Evolutionary conservation across 345 rosid species (phyloP), one percentile per base, ranked within the genome.

Genomic region (Citrus cavaleriei): DNA sequence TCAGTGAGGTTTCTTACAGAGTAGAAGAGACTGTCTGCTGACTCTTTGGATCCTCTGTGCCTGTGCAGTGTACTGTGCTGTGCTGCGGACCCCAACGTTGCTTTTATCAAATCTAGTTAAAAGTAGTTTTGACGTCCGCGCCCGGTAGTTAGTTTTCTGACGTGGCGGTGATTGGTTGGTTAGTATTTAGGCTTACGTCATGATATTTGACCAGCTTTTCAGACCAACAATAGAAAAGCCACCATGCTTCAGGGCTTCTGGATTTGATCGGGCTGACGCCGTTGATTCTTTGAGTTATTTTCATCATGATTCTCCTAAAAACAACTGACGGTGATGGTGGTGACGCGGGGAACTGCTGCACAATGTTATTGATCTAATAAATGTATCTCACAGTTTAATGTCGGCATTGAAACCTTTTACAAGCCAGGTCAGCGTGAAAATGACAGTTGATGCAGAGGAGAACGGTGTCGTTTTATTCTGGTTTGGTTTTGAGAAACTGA

Each of bases 61-160:
- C 28, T 34, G 35, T 34, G 35, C 35, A 16, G 55, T 42, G 32
- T 25, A 40, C 68, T 49, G 78, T 38, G 46, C 4, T 13, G 51
- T 13, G 51, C 3, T 46, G 16, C 89, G 88, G 89, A 86, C 85
- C 77, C 82, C 81, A 84, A 68, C n/a, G 76, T 4, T 10, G 70
- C 25, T 67, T 74, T 30, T 74, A 82, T 83, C 76, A 81, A 83
- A 81, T 88, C 79, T 75, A 82, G 87, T 86, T 86, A 62, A 84
- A 79, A 80, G 82, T 84, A 83, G 89, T 83, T 88, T 86, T 88
- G 81, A 80, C 83, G 86, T 86, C 91, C 89, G 84, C 9, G 0
- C 68, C 64, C 75, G 35, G 27, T 22, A 60, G 82, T 81, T 74
- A 34, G 83, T 72, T 80, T 38, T n/a, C 4, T 61, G 80, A 79